Conservation (phyloP, 352 stramenopile genomes). For the Phytophthora rubi region DNA sequence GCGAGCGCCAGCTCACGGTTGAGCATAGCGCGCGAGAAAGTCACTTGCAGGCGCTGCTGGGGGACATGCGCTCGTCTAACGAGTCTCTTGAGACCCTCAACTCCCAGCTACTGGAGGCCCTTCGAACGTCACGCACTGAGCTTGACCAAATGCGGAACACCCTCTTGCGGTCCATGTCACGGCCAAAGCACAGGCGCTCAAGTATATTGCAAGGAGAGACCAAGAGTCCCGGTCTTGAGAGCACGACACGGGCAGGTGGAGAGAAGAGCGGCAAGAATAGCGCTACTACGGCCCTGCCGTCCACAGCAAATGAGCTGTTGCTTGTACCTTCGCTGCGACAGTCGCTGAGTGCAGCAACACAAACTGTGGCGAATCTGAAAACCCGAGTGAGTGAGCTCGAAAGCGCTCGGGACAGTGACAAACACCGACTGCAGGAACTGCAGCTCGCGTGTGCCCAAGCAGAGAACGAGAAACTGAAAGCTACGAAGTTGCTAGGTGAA, state of each 20-base stretch:
- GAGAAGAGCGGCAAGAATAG: constrained; percentile 27
- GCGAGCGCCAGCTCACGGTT: constrained; percentile 47
- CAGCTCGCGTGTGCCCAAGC: constrained; percentile 41
- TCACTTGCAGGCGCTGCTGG: constrained; percentile 52
- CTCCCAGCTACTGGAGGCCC: constrained; percentile 55
- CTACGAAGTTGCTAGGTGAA: constrained; percentile 55
- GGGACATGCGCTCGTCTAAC: constrained; percentile 58
- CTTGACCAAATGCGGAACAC: constrained; percentile 64
- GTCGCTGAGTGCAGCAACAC: constrained; percentile 42
- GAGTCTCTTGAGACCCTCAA: constrained; percentile 58
- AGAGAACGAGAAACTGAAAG: constrained; percentile 51
- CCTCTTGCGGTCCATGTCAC: constrained; percentile 38
- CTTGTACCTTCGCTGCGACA: constrained; percentile 58
- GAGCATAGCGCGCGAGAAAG: constrained; percentile 53
- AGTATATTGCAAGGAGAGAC: constrained; percentile 10
- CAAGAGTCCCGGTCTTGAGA: constrained; percentile 10
- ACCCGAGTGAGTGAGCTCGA: constrained; percentile 47
- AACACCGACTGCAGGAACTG: constrained; percentile 27
- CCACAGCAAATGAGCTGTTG: constrained; percentile 25
- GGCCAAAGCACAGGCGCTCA: constrained; percentile 21
- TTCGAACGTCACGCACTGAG: constrained; percentile 49
- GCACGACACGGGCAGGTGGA: not conserved
- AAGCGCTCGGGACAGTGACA: constrained; percentile 39
- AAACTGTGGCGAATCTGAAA: constrained; percentile 47
- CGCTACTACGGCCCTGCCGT: constrained; percentile 4